These are phyloP conservation scores for Volvariella volvacea DNA, from an alignment of 1,284 basidiomycete genomes.

Conservation along the genomic window DNA sequence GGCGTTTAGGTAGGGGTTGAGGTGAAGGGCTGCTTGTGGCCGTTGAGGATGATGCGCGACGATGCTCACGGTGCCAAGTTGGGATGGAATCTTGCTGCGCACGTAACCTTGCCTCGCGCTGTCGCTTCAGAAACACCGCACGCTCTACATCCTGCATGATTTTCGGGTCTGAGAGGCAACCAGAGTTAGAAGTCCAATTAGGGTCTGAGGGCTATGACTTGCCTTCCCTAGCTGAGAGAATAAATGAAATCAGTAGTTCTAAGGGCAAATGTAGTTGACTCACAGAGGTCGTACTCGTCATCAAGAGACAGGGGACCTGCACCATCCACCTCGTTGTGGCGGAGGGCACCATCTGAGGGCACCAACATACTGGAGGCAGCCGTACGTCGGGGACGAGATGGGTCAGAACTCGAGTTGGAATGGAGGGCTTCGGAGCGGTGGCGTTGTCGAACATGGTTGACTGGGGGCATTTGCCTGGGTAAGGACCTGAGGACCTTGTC, in stretches of 20 bases:
- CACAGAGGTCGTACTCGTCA: slow-evolving; percentile 70
- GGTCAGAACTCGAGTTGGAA: slow-evolving; percentile 9
- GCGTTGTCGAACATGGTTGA: too few relatives aligned
- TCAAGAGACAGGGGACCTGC: slow-evolving; percentile 30
- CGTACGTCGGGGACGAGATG: slow-evolving; percentile 5
- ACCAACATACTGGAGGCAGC: too few relatives aligned
- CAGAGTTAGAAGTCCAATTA: slow-evolving; percentile 10
- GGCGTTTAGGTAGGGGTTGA: neutral
- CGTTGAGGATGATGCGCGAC: neutral
- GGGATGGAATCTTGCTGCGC: slow-evolving; percentile 16
- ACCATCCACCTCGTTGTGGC: slow-evolving; percentile 1
- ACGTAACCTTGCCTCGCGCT: slow-evolving; percentile 55
- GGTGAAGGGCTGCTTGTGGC: slow-evolving; percentile 17
- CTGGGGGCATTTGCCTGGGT: too few relatives aligned
- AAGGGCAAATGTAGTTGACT: slow-evolving; percentile 21
- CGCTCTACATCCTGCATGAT: slow-evolving; percentile 72
- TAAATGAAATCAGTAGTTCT: slow-evolving; percentile 3
- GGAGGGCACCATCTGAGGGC: too few relatives aligned
- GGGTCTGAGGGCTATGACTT: slow-evolving; percentile 17
- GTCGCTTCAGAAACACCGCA: slow-evolving; percentile 61
- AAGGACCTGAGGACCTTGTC: too few relatives aligned
- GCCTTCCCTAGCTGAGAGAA: slow-evolving; percentile 57
- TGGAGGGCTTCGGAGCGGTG: neutral
- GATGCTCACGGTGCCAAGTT: neutral
- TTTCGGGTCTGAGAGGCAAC: slow-evolving; percentile 45